Percentiles rank a stretch among this genome's conserved stretches.
These are phyloP conservation scores for Borovskyia barvae DNA, from an alignment of 208 protist species.

Conservation along the genomic window DNA sequence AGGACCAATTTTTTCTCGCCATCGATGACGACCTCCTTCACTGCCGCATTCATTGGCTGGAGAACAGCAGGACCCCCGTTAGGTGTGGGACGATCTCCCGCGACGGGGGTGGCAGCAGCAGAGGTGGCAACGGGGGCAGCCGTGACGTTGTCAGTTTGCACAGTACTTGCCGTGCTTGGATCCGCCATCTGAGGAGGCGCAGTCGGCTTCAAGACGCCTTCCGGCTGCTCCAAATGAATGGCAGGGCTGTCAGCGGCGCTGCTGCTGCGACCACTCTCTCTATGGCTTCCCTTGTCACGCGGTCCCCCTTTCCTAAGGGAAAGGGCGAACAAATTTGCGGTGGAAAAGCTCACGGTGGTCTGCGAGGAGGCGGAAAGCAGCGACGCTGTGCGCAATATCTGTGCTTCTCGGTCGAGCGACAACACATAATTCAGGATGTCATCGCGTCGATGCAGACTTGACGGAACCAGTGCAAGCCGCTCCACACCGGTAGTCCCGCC, in stretches of 20 bases:
- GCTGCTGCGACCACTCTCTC: background rate
- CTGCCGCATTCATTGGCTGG: too few relatives aligned
- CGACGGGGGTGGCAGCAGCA: too few relatives aligned
- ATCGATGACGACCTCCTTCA: conserved; percentile 53
- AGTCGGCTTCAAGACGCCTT: too few relatives aligned
- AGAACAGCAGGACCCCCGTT: too few relatives aligned
- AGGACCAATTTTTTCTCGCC: conserved; percentile 57
- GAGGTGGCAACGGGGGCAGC: too few relatives aligned
- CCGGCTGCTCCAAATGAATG: too few relatives aligned
- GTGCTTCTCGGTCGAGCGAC: conserved; percentile 58
- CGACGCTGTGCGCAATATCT: conserved; percentile 51
- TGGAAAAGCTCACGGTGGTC: conserved; percentile 50
- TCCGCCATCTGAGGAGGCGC: background rate
- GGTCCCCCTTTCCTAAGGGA: too few relatives aligned
- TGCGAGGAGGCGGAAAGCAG: conserved; percentile 58
- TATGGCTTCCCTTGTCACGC: background rate
- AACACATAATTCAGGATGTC: conserved; percentile 63
- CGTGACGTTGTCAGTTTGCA: too few relatives aligned
- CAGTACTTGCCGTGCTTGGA: too few relatives aligned
- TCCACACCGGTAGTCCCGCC: conserved; percentile 42
- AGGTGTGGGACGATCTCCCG: too few relatives aligned
- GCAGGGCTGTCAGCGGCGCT: background rate
- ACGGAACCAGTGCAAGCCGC: conserved; percentile 60
- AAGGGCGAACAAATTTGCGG: conserved; percentile 47
- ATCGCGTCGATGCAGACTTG: conserved; percentile 23